A percentile compares a stretch with the other conserved stretches of the same genome.
These are phyloP conservation scores for Trichoderma asperellum DNA, from an alignment of 2,329 filamentous ascomycete genomes.

Conservation along the genomic window DNA sequence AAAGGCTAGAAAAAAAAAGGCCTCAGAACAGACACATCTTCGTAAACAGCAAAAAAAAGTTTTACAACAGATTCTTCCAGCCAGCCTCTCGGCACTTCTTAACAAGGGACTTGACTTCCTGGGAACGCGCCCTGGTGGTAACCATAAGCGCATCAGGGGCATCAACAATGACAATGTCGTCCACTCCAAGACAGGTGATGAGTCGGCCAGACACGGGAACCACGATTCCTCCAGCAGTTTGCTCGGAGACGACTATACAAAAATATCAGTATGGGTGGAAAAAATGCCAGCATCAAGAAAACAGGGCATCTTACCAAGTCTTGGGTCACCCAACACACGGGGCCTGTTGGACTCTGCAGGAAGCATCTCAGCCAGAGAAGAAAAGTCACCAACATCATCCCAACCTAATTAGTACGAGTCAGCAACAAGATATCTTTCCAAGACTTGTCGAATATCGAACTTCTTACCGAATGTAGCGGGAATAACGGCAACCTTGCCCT, in stretches of 20 bases:
- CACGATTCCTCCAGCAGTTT: conserved; percentile 36
- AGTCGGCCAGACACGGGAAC: conserved; percentile 36
- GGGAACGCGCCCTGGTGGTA: conserved; percentile 36
- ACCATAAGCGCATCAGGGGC: conserved; percentile 38
- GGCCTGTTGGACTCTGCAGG: conserved; percentile 36
- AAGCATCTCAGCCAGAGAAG: conserved; percentile 37
- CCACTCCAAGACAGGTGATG: conserved; percentile 36
- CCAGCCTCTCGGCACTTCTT: conserved; percentile 36
- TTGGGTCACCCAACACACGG: conserved; percentile 34
- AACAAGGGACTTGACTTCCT: conserved; percentile 37
- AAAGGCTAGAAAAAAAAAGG: not conserved
- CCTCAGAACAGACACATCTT: not conserved
- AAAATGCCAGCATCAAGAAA: not conserved
- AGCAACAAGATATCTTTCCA: not conserved
- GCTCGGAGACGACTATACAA: conserved; percentile 34
- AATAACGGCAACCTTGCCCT: conserved; percentile 37
- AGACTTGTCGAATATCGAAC: not conserved
- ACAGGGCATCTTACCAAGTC: conserved; percentile 31
- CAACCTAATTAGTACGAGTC: conserved; percentile 31
- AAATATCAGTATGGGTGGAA: not conserved
- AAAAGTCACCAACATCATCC: conserved; percentile 38
- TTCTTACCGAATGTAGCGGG: conserved; percentile 35
- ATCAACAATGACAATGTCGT: conserved; percentile 37
- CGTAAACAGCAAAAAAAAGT: not conserved
- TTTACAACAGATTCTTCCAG: conserved; percentile 34